Base-by-base conservation (phyloP, 2,329 filamentous ascomycete species). In the Penicillium sp. region DNA sequence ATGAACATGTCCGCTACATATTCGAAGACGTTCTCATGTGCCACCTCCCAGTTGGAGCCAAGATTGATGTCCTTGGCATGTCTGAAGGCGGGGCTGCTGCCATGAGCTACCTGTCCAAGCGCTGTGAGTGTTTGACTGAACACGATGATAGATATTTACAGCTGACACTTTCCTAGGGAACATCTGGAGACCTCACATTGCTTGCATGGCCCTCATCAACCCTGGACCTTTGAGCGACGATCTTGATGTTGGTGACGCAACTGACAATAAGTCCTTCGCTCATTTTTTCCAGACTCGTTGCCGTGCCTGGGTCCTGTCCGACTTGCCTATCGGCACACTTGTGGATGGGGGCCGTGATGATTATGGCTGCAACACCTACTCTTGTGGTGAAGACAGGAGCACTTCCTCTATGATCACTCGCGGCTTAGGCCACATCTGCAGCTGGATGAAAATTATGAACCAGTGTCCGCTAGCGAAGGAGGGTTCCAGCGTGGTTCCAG, bases 31-130 rank as follows among this genome's bases (percentile, higher is more conserved):
- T 91, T 0, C 61, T 93, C 4, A 52, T 58, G 22, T 54, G 10
- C 2, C n/a, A 11, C n/a, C 27, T 44, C 18, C 8, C 6, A 16
- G n/a, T 31, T 4, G 39, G 76, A 1, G 81, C 82, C 0, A 77
- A 76, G 37, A 63, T 95, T 16, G 83, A 90, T 62, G 65, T 95
- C 28, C 75, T 95, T 40, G 88, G 80, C 1, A 72, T 93, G 13
- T 83, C 86, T 1, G 82, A 87, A 46, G 83, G 83, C 3, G 83
- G 82, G 0, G 77, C 83, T 28, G 71, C 76, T 1, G 73, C 82
- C 0, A 68, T 84, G 25, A 62, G 70, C 12, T 84, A 86, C 54
- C 72, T 93, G 9, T 77, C 83, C 30, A 57, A 76, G 3, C 64
- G 80, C 9, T 75, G 73, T 66, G 77, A 72, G 64, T 85, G 4